Evolutionary conservation across 148 eudicot genomes (phyloP).

Genomic region (Dianthus caryophyllus): DNA sequence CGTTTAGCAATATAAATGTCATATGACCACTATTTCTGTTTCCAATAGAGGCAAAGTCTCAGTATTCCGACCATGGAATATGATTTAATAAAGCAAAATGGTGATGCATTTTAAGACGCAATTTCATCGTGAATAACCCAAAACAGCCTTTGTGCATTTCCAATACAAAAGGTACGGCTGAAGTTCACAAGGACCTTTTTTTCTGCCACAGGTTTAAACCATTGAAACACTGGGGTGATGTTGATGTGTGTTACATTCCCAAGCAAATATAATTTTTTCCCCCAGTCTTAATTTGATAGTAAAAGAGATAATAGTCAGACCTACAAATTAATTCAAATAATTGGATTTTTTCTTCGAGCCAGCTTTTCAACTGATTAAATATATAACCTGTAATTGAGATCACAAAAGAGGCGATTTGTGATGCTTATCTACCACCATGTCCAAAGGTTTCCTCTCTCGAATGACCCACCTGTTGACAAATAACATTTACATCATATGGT

Average conservation of each 20-base stretch:
- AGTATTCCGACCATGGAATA: background rate
- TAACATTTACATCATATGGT: background rate
- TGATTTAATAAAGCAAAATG: background rate
- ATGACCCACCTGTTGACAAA: background rate
- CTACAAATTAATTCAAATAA: background rate
- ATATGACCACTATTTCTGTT: background rate
- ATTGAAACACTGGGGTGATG: background rate
- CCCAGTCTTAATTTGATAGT: background rate
- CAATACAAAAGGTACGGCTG: background rate
- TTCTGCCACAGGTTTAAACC: background rate
- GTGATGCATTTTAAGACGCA: background rate
- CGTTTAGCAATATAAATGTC: no score
- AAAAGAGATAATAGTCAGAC: no score
- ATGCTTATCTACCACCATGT: background rate
- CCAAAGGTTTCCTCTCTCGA: background rate
- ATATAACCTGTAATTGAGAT: background rate
- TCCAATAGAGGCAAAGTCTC: background rate
- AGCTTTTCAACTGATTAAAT: background rate
- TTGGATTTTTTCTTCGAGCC: background rate
- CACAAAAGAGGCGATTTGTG: background rate
- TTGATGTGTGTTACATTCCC: background rate
- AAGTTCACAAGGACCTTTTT: background rate
- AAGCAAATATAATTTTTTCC: background rate
- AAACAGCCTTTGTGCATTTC: background rate
- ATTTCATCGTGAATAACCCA: background rate